Base-by-base conservation (phyloP, 1,139 yeast genomes). In the Candida neerlandica region DNA sequence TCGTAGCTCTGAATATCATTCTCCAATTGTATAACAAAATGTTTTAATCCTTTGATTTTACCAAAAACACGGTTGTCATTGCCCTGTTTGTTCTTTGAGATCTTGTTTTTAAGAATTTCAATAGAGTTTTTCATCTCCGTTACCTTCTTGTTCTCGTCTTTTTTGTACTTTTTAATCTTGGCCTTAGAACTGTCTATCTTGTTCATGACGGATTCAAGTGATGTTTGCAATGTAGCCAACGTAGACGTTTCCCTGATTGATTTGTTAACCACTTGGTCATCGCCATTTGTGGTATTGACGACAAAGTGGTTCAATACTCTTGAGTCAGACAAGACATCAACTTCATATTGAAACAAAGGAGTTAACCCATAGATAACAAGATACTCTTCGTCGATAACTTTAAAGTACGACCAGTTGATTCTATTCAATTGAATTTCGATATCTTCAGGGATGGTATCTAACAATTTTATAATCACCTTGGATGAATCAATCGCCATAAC, bases 311-410 rank as follows among this genome's bases (percentile, higher is more conserved):
- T 58, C 14, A 69, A 51, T 12, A 66, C 47, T 11, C 49, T 47
- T 26, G 66, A 67, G 19, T 75, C 67, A 45, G 77, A 69, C 46
- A 66, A 59, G 45, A 81, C 69, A 51, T 84, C 88, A 46, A 86
- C 78, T 57, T 84, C 89, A 58, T 85, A 86, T 53, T 86, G 89
- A 41, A 83, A 82, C 27, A 81, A 66, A 0, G 91, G 88, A 11
- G 89, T 82, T 45, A 86, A 69, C 0, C 90, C 90, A 61, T 81
- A 81, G 37, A 86, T 79, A 7, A 83, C 72, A 38, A 80, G 74
- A 51, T 71, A 68, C 35, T 65, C 67, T 39, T 73, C 69, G 32
- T 78, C 77, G 40, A 78, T 69, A 62, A 50, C 73, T 71, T 68
- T 81, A 75, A 58, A 80, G 71, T 66, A 71, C 4, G 66, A 61